Percentiles rank a stretch among this genome's conserved stretches.
phyloP scores from a whole-genome alignment of 495 filamentous ascomycete species.

The Podospora pseudopauciseta region DNA sequence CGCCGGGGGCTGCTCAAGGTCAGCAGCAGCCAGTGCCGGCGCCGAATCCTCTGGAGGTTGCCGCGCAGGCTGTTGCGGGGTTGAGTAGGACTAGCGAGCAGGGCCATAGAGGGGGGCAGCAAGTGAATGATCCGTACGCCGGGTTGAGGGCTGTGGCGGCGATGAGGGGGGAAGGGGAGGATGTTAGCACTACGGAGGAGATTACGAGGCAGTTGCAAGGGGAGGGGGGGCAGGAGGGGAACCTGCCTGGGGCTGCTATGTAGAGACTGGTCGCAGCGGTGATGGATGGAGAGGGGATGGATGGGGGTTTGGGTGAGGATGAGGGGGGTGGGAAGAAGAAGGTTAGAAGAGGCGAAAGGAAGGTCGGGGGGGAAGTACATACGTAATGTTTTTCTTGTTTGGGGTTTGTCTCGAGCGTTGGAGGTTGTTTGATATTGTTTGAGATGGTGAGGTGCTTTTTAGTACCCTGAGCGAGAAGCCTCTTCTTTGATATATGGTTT shows the following conservation, averaged over 20 bases:
- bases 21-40: slow-evolving; percentile 13
- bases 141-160: slow-evolving; percentile 14
- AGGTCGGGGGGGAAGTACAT: neutral
- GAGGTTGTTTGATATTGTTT: neutral
- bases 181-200: slow-evolving; percentile 38
- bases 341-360: no score
- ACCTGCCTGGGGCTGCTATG: slow-evolving; percentile 20
- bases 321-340: no score
- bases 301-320: neutral
- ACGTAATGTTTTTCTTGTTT: neutral
- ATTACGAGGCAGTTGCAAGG: slow-evolving; percentile 39
- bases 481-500: neutral
- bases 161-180: slow-evolving; percentile 22
- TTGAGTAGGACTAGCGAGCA: slow-evolving; percentile 27
- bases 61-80: slow-evolving; percentile 37
- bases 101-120: neutral
- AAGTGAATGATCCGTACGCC: slow-evolving; percentile 19
- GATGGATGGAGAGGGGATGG: no score
- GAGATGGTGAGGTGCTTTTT: neutral
- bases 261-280: slow-evolving; percentile 2
- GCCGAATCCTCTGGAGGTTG: slow-evolving; percentile 29
- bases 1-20: neutral
- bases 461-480: neutral
- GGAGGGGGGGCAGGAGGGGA: slow-evolving; percentile 27
- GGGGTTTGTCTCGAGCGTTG: neutral